Base-by-base conservation (phyloP, 2,329 filamentous ascomycete genomes). In the Helminthosporium solani region DNA sequence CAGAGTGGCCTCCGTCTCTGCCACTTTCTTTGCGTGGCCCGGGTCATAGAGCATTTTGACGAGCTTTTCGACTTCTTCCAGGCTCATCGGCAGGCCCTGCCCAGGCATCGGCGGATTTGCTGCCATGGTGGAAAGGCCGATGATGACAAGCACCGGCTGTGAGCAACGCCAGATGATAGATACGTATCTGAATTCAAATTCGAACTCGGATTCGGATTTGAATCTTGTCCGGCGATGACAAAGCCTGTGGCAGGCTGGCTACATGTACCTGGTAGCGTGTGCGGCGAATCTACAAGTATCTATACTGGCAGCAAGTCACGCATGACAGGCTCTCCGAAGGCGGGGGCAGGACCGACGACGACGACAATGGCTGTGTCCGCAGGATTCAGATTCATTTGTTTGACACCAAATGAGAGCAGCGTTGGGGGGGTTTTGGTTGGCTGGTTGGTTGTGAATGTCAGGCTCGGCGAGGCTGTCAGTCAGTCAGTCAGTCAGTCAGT, bases 1-100 rank as follows among this genome's bases (percentile, higher is more conserved):
- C 12, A 99, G 76, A 12, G 85, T 82, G 46, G 87, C 83, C 66
- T 97, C 88, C 38, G 84, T 82, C 40, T 75, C 69, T 21, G 64
- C 61, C 54, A 73, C 75, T 61, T 73, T 75, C 64, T 66, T 71
- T 23, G 72, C 68, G 8, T 71, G 60, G 20, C 67, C 72, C 25
- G 78, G 75, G 37, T 73, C 68, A 49, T 81, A 82, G 9, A 82
- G 61, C 16, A 75, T 71, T 47, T 75, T 73, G 54, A 82, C 74
- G 20, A 81, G 71, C 60, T 73, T 46, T 42, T 69, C 68, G 16
- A 71, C 67, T 39, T 69, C 66, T n/a, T 56, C 58, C 25, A 68
- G 55, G 33, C 56, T 57, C 20, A 68, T 30, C 12, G 65, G 65
- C 21, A 65, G 60, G 5, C 49, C 46, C 36, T 57, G 53, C 7